Evolutionary conservation across 139 green algal genomes (phyloP).

Genomic region (Monoraphidium neglectum): DNA sequence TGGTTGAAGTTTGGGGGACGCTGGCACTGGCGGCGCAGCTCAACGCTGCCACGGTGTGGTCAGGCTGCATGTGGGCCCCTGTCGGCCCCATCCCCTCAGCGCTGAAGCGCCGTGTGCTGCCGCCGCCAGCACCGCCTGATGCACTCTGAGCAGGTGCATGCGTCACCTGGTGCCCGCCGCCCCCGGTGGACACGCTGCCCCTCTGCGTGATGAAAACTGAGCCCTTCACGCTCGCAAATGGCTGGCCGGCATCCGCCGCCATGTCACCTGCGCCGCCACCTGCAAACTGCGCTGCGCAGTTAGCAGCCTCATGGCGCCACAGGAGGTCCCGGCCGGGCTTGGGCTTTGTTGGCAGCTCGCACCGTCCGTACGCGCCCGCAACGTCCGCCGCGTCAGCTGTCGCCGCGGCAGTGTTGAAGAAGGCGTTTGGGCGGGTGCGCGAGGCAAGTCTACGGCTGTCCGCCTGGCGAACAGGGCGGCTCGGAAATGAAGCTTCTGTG

Average conservation of each 20-base stretch:
- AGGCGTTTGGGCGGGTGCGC: neutral
- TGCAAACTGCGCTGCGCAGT: neutral
- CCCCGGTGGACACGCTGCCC: neutral
- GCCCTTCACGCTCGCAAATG: neutral
- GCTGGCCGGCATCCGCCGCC: neutral
- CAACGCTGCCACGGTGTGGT: too few species aligned
- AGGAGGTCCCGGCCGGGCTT: slow-evolving; percentile 13
- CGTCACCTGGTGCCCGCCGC: too few species aligned
- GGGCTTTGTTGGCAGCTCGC: neutral
- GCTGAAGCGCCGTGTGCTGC: too few species aligned
- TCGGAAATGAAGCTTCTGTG: slow-evolving; percentile 22
- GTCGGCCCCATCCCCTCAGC: too few species aligned
- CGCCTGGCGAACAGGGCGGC: slow-evolving; percentile 11
- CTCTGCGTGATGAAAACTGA: slow-evolving; percentile 26
- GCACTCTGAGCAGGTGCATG: too few species aligned
- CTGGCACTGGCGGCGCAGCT: too few species aligned
- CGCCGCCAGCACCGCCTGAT: too few species aligned
- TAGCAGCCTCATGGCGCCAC: slow-evolving; percentile 12
- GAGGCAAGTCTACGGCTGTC: neutral
- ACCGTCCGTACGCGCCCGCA: slow-evolving; percentile 6
- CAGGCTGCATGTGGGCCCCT: too few species aligned
- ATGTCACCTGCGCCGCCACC: neutral
- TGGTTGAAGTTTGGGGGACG: too few species aligned
- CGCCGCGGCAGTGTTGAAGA: slow-evolving; percentile 21
- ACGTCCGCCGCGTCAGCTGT: slow-evolving; percentile 3